These are phyloP conservation scores for Diplosphaera chodatii DNA, from an alignment of 139 green algal genomes.

Conservation along the genomic window DNA sequence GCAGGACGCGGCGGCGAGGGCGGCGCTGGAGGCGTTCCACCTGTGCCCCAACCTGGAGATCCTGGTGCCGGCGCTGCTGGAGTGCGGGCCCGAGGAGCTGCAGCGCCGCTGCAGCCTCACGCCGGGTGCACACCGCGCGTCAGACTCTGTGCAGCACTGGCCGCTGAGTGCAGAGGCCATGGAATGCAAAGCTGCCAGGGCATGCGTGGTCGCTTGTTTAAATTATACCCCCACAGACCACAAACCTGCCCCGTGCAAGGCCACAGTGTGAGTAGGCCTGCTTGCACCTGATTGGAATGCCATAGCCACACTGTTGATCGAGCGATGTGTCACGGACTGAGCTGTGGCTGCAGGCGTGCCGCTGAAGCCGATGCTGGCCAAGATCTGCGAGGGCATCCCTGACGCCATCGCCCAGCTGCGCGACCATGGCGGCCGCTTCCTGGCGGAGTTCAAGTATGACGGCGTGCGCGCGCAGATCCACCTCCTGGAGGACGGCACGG, in stretches of 20 bases:
- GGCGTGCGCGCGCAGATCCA: constrained; percentile 85
- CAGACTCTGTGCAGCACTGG: no score
- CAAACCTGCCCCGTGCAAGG: no score
- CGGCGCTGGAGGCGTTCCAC: constrained; percentile 66
- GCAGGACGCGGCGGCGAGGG: constrained; percentile 48
- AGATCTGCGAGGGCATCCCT: constrained; percentile 47
- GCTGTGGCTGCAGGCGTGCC: constrained; percentile 75
- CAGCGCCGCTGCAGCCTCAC: constrained; percentile 37
- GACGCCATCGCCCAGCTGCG: constrained; percentile 52
- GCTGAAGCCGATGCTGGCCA: constrained; percentile 91
- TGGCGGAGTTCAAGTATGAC: constrained; percentile 89
- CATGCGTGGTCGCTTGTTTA: no score
- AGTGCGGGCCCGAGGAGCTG: constrained; percentile 44
- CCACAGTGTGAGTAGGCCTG: no score
- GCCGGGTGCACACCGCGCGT: no score
- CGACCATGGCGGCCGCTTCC: constrained; percentile 17
- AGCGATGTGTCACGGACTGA: no score
- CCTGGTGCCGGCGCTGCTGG: constrained; percentile 59
- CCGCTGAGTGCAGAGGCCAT: no score
- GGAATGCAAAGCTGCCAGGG: no score
- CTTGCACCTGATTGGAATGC: no score
- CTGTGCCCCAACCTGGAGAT: constrained; percentile 67
- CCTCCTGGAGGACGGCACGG: constrained; percentile 38
- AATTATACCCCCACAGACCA: no score
- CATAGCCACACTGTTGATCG: no score